Conservation (phyloP, 1,284 basidiomycete species). For the Xerocomus amazonicus region DNA sequence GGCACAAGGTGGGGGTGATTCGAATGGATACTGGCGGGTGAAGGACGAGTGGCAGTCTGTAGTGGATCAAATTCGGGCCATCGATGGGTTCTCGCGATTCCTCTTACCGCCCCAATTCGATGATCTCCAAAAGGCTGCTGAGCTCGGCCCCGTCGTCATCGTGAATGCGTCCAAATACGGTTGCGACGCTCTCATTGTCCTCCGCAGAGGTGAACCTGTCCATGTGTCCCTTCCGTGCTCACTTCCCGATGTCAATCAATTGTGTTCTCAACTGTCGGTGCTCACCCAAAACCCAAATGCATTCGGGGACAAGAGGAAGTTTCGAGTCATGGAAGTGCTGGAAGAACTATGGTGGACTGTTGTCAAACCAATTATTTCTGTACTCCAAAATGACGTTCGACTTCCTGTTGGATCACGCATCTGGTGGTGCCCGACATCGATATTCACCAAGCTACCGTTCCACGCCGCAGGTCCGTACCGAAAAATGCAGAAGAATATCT, state of each 20-base stretch:
- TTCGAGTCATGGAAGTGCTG: not conserved
- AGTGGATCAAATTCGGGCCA: not conserved
- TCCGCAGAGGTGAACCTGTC: not conserved
- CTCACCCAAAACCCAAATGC: not conserved
- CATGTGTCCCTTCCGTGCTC: not conserved
- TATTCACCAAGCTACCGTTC: too few species aligned
- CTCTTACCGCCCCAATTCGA: not conserved
- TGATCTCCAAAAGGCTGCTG: not conserved
- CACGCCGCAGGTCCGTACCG: not conserved
- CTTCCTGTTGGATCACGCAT: not conserved
- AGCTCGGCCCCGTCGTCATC: not conserved
- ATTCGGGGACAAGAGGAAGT: not conserved
- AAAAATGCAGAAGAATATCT: not conserved
- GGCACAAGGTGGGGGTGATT: not conserved
- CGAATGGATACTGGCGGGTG: not conserved
- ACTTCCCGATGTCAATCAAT: not conserved
- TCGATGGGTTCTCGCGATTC: not conserved
- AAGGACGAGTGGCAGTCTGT: not conserved
- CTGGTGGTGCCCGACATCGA: too few species aligned
- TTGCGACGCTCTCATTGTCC: not conserved
- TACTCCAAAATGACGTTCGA: too few species aligned
- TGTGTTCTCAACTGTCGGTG: not conserved
- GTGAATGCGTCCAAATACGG: not conserved
- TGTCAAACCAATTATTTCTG: too few species aligned
- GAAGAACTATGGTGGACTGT: too few species aligned